A percentile compares a stretch with the other conserved stretches of the same genome.
Evolutionary conservation across 1,284 basidiomycete genomes (phyloP).

Genomic region (Cryptococcus sp.): DNA sequence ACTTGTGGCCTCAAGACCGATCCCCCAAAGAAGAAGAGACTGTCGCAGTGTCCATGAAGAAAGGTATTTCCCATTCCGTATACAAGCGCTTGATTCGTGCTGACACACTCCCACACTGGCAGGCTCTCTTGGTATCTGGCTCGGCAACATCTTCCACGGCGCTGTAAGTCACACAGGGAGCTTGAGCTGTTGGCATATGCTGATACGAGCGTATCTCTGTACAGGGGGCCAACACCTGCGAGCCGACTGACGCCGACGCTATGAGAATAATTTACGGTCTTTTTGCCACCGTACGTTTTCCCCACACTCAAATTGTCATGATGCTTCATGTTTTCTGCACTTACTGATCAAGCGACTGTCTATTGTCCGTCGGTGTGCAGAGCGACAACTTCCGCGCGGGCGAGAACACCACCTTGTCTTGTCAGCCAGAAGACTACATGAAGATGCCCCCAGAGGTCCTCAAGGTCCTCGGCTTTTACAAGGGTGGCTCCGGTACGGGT

Average conservation of each 20-base stretch:
- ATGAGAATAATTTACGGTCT: slow-evolving; percentile 24
- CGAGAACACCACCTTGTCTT: slow-evolving; percentile 21
- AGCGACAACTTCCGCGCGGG: slow-evolving; percentile 28
- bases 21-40: slow-evolving; percentile 23
- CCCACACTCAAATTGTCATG: too few species aligned
- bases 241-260: slow-evolving; percentile 18
- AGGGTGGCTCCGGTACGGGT: slow-evolving; percentile 20
- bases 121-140: slow-evolving; percentile 28
- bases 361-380: not conserved
- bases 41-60: slow-evolving; percentile 26
- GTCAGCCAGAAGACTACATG: slow-evolving; percentile 23
- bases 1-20: slow-evolving; percentile 26
- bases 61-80: slow-evolving; percentile 8
- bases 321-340: not conserved
- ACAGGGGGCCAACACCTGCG: slow-evolving; percentile 21
- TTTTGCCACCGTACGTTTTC: slow-evolving; percentile 16
- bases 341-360: too few species aligned
- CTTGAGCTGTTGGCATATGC: too few species aligned
- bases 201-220: too few species aligned
- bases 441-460: slow-evolving; percentile 29
- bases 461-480: slow-evolving; percentile 21
- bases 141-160: slow-evolving; percentile 27
- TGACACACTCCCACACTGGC: not conserved
- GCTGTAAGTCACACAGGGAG: slow-evolving; percentile 13
- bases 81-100: not conserved